Evolutionary conservation across 495 filamentous ascomycete species (phyloP).

Genomic region (Trichoderma orchidacearum): DNA sequence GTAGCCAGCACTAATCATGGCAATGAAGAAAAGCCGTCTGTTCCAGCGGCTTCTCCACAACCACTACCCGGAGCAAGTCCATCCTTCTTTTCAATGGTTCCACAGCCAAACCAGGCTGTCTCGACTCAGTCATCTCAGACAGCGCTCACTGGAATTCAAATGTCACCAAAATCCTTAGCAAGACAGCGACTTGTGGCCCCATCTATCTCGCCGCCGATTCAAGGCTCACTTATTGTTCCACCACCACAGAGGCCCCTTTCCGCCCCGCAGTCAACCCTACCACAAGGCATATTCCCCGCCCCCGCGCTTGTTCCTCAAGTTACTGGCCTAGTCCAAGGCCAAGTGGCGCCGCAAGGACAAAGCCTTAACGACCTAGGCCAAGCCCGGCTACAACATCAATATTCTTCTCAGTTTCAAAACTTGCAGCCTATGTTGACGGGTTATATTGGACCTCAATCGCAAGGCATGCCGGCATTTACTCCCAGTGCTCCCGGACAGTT

Average conservation of each 20-base stretch:
- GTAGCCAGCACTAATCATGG: slow-evolving; percentile 9
- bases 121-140: slow-evolving; percentile 6
- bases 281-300: slow-evolving; percentile 50
- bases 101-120: slow-evolving; percentile 10
- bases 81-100: slow-evolving; percentile 32
- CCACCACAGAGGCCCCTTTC: slow-evolving; percentile 76
- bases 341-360: slow-evolving; percentile 58
- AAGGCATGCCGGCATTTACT: slow-evolving; percentile 10
- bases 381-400: slow-evolving; percentile 48
- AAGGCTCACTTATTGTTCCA: slow-evolving; percentile 53
- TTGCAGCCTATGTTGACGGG: slow-evolving; percentile 13
- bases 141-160: slow-evolving; percentile 24
- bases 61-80: slow-evolving; percentile 28
- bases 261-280: slow-evolving; percentile 73
- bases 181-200: slow-evolving; percentile 65
- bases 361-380: slow-evolving; percentile 60
- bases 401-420: slow-evolving; percentile 16
- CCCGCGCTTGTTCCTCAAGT: slow-evolving; percentile 73
- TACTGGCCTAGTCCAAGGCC: slow-evolving; percentile 51
- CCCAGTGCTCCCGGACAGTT: slow-evolving; percentile 25
- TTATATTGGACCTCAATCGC: slow-evolving; percentile 12
- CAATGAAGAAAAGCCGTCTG: slow-evolving; percentile 27
- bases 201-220: slow-evolving; percentile 35
- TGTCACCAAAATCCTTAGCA: slow-evolving; percentile 27
- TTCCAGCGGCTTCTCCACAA: slow-evolving; percentile 38